Base-by-base conservation (phyloP, 2,329 filamentous ascomycete genomes). In the Didymella glomerata region DNA sequence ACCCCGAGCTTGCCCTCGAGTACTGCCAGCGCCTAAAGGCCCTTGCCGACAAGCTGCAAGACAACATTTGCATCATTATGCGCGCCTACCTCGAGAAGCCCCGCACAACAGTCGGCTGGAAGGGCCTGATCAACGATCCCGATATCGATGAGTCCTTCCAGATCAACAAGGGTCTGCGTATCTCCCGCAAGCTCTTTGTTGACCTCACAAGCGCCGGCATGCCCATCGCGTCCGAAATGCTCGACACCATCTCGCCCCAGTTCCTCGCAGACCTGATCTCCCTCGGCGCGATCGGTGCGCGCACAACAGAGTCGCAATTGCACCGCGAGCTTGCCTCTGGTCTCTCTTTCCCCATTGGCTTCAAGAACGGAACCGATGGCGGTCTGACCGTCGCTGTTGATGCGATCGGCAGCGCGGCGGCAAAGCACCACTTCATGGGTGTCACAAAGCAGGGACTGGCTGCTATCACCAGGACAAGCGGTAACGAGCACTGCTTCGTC, bases 311-410 rank as follows among this genome's bases (percentile, higher is more conserved):
- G 82, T 95, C 91, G 55, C 95, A 99, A 82, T 84, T 98, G 66
- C 95, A 99, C 82, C 90, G 95, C 64, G 95, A 99, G 82, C 87
- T 99, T 63, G 95, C 95, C 5, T 96, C 91, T 27, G 95, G 95
- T 69, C 85, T 98, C 53, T 96, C 92, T 57, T 98, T 97, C 89
- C 95, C 95, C 22, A 93, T 99, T 67, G 95, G 95, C 60, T 99
- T 97, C 90, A 99, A 99, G 88, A 99, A 99, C 80, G 95, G 95
- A 62, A 99, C 95, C 24, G 95, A 99, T 73, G 95, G 95, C 41
- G 92, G 90, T 69, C 83, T 99, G 56, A 88, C 87, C 27, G 93
- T 98, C 20, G 93, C 94, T 20, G 96, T 98, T 71, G 95, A 99
- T 76, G 95, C 95, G 32, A 97, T 98, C 76, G 95, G 94, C 44